Conservation (phyloP, 306 rosid genomes). For the Corylus heterophylla region DNA sequence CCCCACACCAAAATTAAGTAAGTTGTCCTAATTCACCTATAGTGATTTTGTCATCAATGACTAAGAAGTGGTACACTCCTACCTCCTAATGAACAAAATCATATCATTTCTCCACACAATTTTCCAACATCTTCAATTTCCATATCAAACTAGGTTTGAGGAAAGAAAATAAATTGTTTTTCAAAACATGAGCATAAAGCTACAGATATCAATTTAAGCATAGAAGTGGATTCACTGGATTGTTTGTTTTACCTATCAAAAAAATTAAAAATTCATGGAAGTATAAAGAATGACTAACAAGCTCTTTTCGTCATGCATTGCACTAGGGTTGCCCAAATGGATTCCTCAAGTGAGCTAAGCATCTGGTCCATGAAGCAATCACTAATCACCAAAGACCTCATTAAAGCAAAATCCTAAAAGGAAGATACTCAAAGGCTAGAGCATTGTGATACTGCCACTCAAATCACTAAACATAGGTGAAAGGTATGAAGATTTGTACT, state of each 20-base stretch:
- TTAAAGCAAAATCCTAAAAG: neutral
- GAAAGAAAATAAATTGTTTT: neutral
- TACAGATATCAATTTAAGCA: neutral
- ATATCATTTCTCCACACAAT: neutral
- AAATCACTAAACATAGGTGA: neutral
- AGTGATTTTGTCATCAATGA: neutral
- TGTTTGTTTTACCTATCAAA: too few species aligned
- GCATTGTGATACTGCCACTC: neutral
- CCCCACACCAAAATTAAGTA: neutral
- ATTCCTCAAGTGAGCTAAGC: neutral
- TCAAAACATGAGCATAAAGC: neutral
- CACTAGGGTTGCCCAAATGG: neutral
- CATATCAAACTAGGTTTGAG: neutral
- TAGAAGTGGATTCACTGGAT: too few species aligned
- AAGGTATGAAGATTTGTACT: neutral
- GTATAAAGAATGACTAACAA: neutral
- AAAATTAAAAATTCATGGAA: neutral
- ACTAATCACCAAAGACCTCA: neutral
- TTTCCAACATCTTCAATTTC: neutral
- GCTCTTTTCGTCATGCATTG: neutral
- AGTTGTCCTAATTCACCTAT: neutral
- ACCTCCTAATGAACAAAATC: neutral
- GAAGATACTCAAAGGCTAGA: neutral
- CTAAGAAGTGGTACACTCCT: neutral
- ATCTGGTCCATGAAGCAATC: neutral